Conservation (phyloP, 768 basidiomycete species). For the Trametopsis cervina region DNA sequence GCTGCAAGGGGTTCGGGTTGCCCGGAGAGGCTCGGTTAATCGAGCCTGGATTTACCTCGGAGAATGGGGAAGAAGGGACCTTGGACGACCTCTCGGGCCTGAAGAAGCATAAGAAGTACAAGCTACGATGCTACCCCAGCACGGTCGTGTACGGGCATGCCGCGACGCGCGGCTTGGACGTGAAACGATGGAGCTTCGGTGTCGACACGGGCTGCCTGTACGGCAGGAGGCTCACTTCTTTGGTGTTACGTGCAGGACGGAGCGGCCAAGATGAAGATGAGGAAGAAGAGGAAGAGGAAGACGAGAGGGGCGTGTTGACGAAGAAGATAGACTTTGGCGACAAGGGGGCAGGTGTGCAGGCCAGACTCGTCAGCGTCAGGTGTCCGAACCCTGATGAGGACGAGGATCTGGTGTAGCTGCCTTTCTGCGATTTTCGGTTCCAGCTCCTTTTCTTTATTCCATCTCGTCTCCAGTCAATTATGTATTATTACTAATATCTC, state of each 20-base stretch:
- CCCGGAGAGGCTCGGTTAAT: neutral
- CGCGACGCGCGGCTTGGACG: conserved; percentile 71
- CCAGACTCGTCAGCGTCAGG: neutral
- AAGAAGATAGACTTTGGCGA: neutral
- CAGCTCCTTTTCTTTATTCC: no score
- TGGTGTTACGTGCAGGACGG: conserved; percentile 41
- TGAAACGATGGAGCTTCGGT: conserved; percentile 80
- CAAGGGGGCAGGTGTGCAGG: neutral
- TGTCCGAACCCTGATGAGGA: neutral
- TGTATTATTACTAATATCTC: no score
- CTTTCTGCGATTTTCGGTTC: no score
- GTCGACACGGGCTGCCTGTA: conserved; percentile 85
- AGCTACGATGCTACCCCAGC: conserved; percentile 59
- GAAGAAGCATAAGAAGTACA: conserved; percentile 18
- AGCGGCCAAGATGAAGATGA: conserved; percentile 16
- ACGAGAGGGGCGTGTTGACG: neutral
- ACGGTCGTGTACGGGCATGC: conserved; percentile 87
- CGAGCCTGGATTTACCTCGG: conserved; percentile 13
- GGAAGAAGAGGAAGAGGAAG: conserved; percentile 20
- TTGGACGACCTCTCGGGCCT: neutral
- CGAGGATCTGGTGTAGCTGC: no score
- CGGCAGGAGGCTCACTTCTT: conserved; percentile 53
- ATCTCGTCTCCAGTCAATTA: no score
- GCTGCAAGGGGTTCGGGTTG: conserved; percentile 45
- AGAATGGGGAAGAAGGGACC: conserved; percentile 13